Evolutionary conservation across 352 stramenopile species (phyloP), one percentile per base, ranked within the genome.

Genomic region (Globisporangium cederbergense): DNA sequence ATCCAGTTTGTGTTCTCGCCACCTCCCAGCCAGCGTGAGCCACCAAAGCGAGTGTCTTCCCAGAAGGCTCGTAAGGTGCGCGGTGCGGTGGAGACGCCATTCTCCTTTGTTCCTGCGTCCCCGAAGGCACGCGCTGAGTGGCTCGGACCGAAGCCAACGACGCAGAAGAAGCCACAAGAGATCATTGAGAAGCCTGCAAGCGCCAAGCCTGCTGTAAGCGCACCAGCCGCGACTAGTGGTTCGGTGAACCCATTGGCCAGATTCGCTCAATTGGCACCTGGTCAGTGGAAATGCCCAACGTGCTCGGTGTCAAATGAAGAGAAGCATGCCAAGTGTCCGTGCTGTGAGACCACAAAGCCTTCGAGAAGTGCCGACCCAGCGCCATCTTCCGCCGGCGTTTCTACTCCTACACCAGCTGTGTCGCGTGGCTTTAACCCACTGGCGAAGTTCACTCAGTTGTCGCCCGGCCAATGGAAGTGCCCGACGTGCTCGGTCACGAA

Each of bases 401-500:
- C 61, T 16, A 20, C 42, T 58, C 40, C 46, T 36, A 25, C 32
- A 3, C 43, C 67, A 62, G 22, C 58, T 57, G 11, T 52, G 53
- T 72, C 61, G 4, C 56, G 25, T 52, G 28, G 45, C n/a, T 50
- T 51, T 4, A 72, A 72, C 28, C 58, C 54, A 38, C 42, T 61
- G 18, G 75, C 76, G 14, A 83, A 73, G 57, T 94, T 94, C 28
- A 76, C 88, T 71, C 74, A 91, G 65, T 6, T 81, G 51, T 78
- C 74, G 9, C 69, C 78, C n/a, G 86, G 84, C 40, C 86, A 83
- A 60, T 95, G 86, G 86, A 93, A 88, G 54, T 95, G 86, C 32
- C 79, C 86, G n/a, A 83, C 71, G 49, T 95, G 86, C 65, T 73
- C 78, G 38, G 86, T 95, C 3, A 76, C 77, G 28, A 95, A 95